Conservation (phyloP, 495 filamentous ascomycete species). For the Neurospora sp. region DNA sequence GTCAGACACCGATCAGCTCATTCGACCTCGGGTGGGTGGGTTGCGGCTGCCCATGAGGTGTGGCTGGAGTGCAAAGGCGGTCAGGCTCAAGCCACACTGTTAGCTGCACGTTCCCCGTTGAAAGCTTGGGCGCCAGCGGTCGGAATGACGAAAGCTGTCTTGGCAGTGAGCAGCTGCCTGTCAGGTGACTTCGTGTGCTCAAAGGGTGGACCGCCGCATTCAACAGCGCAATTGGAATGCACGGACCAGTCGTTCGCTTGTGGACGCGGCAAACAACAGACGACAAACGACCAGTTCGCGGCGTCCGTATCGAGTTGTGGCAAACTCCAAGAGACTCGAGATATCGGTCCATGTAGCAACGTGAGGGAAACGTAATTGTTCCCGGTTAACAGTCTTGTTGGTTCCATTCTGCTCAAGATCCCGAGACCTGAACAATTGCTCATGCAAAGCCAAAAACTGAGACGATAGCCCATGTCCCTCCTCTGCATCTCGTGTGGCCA, state of each 20-base stretch:
- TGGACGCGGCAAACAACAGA: not conserved
- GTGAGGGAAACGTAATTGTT: not conserved
- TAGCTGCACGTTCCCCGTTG: not conserved
- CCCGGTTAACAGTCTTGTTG: not conserved
- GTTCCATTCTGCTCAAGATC: not conserved
- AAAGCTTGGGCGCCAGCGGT: not conserved
- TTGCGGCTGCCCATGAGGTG: not conserved
- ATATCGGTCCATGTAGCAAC: not conserved
- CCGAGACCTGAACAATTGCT: not conserved
- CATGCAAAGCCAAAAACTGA: not conserved
- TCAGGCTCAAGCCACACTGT: not conserved
- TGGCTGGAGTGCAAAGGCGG: not conserved
- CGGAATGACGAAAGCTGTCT: slow-evolving; percentile 6
- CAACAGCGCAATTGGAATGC: not conserved
- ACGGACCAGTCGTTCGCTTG: not conserved
- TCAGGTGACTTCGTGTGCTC: slow-evolving; percentile 12
- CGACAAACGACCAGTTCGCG: no score
- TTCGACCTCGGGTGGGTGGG: slow-evolving; percentile 11
- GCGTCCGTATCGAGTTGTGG: not conserved
- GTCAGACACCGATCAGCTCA: slow-evolving; percentile 19
- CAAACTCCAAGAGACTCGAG: not conserved
- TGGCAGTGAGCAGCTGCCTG: not conserved
- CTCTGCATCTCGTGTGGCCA: not conserved
- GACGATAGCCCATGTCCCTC: not conserved
- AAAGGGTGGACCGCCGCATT: not conserved